A percentile compares a stretch with the other conserved stretches of the same genome.
Conservation (phyloP, 1,139 yeast species). For the Lodderomyces metapsilosis region DNA sequence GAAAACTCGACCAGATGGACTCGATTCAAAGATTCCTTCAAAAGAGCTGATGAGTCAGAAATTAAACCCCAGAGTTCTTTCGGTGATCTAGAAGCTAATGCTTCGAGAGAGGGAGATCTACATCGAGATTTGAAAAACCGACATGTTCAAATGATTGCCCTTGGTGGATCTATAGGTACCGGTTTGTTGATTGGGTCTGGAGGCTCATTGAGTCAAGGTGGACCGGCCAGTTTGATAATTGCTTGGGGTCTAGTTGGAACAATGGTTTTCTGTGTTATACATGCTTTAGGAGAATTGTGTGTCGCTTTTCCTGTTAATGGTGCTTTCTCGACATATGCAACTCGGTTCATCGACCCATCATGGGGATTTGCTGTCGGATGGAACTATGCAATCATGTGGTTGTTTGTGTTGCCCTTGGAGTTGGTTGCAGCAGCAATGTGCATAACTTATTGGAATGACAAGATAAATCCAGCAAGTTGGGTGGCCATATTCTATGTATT, state of each 20-base stretch:
- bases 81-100: neutral
- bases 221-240: slow-evolving; percentile 74
- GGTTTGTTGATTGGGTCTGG: slow-evolving; percentile 79
- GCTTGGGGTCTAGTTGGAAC: slow-evolving; percentile 70
- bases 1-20: slow-evolving; percentile 17
- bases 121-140: slow-evolving; percentile 43
- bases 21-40: slow-evolving; percentile 36
- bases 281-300: slow-evolving; percentile 84
- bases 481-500: slow-evolving; percentile 63
- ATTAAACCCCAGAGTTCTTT: neutral
- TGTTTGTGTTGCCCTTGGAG: slow-evolving; percentile 72
- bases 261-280: slow-evolving; percentile 72
- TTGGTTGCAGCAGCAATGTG: slow-evolving; percentile 76
- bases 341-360: slow-evolving; percentile 68
- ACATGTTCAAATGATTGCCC: slow-evolving; percentile 62
- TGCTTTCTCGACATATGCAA: slow-evolving; percentile 70
- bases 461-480: slow-evolving; percentile 61
- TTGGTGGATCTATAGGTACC: slow-evolving; percentile 67
- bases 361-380: slow-evolving; percentile 81
- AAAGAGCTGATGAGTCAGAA: slow-evolving; percentile 20
- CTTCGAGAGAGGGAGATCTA: slow-evolving; percentile 27
- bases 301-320: slow-evolving; percentile 79
- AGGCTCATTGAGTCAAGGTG: slow-evolving; percentile 62
- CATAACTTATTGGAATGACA: slow-evolving; percentile 60
- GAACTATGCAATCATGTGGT: slow-evolving; percentile 82